Evolutionary conservation across 2,329 filamentous ascomycete genomes (phyloP).

Genomic region (Ceratocystis huliohia): DNA sequence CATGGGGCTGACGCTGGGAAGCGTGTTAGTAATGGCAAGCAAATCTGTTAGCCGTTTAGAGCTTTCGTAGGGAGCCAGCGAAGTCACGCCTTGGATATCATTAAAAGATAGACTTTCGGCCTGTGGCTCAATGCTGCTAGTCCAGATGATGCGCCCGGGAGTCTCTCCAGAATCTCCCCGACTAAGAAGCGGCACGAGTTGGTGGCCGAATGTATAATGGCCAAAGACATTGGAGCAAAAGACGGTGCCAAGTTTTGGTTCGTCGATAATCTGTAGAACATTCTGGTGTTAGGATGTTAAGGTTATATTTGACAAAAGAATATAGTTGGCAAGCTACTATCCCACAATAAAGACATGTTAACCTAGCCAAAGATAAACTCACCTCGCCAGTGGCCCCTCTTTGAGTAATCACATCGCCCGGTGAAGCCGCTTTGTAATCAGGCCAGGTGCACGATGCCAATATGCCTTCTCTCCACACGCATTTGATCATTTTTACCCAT

Average conservation of each 20-base stretch:
- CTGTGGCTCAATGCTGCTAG: slow-evolving; percentile 64
- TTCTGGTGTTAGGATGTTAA: not conserved
- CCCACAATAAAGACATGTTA: not conserved
- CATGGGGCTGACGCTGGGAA: slow-evolving; percentile 46
- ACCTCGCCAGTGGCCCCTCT: slow-evolving; percentile 9
- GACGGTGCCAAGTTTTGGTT: slow-evolving; percentile 57
- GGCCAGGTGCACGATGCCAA: slow-evolving; percentile 64
- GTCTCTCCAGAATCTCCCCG: slow-evolving; percentile 30
- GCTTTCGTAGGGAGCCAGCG: slow-evolving; percentile 61
- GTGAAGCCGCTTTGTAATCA: slow-evolving; percentile 54
- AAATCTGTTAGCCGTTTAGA: slow-evolving; percentile 80
- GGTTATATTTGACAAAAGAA: not conserved
- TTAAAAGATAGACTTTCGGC: slow-evolving; percentile 42
- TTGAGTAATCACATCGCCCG: slow-evolving; percentile 27
- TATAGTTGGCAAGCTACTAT: not conserved
- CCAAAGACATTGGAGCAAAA: slow-evolving; percentile 92
- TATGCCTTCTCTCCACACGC: slow-evolving; percentile 46
- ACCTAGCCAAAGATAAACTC: not conserved
- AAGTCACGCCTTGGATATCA: slow-evolving; percentile 64
- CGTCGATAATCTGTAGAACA: not conserved
- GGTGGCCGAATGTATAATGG: slow-evolving; percentile 79
- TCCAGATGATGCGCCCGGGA: slow-evolving; percentile 68
- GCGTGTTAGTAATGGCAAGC: slow-evolving; percentile 57
- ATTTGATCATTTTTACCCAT: slow-evolving; percentile 25
- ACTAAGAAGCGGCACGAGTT: slow-evolving; percentile 60